These are phyloP conservation scores for Ogataea hybrid DNA, from an alignment of 1,139 yeast genomes.

Conservation along the genomic window DNA sequence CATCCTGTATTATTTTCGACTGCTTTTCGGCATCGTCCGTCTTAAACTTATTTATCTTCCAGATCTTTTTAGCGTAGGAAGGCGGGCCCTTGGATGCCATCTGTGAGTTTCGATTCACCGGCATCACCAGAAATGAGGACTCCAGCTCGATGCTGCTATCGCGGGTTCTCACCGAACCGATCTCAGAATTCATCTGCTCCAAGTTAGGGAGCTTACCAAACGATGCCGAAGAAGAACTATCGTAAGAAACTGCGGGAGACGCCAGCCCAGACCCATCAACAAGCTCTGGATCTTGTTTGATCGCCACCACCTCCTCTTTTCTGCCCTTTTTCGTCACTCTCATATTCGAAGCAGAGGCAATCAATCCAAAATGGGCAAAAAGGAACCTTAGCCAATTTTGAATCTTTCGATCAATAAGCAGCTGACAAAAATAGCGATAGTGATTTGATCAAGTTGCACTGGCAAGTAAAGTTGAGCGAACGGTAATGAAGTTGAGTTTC, in stretches of 20 bases:
- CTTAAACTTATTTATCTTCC: conserved; percentile 30
- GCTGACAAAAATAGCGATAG: not conserved
- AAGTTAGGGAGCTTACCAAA: not conserved
- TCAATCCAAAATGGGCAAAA: not conserved
- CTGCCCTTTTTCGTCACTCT: conserved; percentile 13
- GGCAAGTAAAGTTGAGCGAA: not conserved
- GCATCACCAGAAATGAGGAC: not conserved
- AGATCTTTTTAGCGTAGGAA: conserved; percentile 24
- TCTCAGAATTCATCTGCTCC: too few species aligned
- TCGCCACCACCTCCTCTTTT: conserved; percentile 7
- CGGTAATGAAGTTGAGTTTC: not conserved
- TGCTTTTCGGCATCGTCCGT: conserved; percentile 32
- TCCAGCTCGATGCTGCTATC: not conserved
- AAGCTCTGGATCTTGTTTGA: not conserved
- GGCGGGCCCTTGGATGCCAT: conserved; percentile 4
- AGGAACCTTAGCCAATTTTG: not conserved
- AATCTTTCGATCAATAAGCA: not conserved
- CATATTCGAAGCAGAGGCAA: conserved; percentile 3
- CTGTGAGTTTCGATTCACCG: not conserved
- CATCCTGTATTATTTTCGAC: conserved; percentile 27
- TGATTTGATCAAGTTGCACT: not conserved
- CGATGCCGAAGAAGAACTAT: not conserved
- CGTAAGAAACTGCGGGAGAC: not conserved
- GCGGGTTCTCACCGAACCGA: not conserved
- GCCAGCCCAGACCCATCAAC: not conserved